These are phyloP conservation scores for Exophiala viscosa DNA, from an alignment of 2,329 filamentous ascomycete species.

Conservation along the genomic window DNA sequence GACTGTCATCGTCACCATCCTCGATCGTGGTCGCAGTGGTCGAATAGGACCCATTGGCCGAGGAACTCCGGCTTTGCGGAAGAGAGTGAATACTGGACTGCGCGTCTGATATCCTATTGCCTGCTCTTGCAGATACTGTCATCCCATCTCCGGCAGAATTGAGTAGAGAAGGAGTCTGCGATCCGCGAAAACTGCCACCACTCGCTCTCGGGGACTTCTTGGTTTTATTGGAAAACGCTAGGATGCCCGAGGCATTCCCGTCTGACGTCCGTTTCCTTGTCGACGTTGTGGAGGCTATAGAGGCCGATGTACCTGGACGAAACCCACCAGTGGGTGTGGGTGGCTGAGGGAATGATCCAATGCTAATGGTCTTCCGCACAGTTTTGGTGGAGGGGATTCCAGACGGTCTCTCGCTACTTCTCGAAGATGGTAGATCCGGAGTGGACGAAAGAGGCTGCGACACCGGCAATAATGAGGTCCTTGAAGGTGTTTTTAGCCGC, in stretches of 20 bases:
- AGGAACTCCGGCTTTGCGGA: slow-evolving; percentile 84
- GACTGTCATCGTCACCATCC: slow-evolving; percentile 60
- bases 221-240: slow-evolving; percentile 41
- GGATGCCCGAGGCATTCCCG: slow-evolving; percentile 39
- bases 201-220: slow-evolving; percentile 57
- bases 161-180: slow-evolving; percentile 66
- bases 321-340: slow-evolving; percentile 69
- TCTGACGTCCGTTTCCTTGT: slow-evolving; percentile 38
- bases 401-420: slow-evolving; percentile 50
- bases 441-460: slow-evolving; percentile 50
- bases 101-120: slow-evolving; percentile 67
- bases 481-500: slow-evolving; percentile 43
- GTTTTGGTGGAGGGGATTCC: slow-evolving; percentile 57
- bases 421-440: slow-evolving; percentile 54
- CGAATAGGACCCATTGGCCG: slow-evolving; percentile 86
- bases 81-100: slow-evolving; percentile 75
- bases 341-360: slow-evolving; percentile 88
- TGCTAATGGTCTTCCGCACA: slow-evolving; percentile 83
- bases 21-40: slow-evolving; percentile 88
- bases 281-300: slow-evolving; percentile 39
- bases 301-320: slow-evolving; percentile 59
- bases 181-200: slow-evolving; percentile 47
- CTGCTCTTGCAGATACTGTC: slow-evolving; percentile 60
- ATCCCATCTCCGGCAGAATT: slow-evolving; percentile 77
- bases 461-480: slow-evolving; percentile 46